A percentile compares a stretch with the other conserved stretches of the same genome.
These are phyloP conservation scores for Podospora pseudopauciseta DNA, from an alignment of 495 filamentous ascomycete genomes.

Conservation along the genomic window DNA sequence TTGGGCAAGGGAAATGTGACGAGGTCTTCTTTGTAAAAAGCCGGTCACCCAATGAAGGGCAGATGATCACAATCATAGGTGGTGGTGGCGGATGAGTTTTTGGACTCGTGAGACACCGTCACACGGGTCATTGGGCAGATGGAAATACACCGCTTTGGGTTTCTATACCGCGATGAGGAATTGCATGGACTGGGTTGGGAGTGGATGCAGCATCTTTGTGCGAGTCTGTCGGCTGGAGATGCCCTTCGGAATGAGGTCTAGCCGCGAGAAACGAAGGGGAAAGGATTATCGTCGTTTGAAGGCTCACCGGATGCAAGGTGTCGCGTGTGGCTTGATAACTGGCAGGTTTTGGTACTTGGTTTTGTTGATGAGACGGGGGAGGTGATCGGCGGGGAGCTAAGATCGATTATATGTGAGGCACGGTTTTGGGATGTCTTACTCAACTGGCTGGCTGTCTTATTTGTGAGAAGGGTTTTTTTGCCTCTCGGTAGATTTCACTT, in stretches of 20 bases:
- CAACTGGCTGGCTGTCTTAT: background rate
- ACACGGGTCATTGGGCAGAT: background rate
- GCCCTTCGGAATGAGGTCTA: background rate
- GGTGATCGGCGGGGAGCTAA: background rate
- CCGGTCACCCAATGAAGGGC: background rate
- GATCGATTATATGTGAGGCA: background rate
- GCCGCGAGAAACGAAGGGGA: background rate
- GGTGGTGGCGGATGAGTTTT: background rate
- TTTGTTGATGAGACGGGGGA: background rate
- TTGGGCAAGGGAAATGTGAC: background rate
- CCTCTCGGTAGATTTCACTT: background rate
- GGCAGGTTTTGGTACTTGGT: background rate
- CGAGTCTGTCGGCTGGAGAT: background rate
- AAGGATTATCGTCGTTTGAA: background rate
- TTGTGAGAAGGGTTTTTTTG: background rate
- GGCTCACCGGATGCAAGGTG: background rate
- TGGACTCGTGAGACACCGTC: background rate
- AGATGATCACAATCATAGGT: background rate
- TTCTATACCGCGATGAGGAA: background rate
- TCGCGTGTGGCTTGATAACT: conserved; percentile 4
- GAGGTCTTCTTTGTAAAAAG: background rate
- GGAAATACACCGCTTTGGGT: background rate
- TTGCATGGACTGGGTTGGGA: background rate
- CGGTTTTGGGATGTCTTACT: background rate
- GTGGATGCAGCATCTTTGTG: too few species aligned